A percentile compares a stretch with the other conserved stretches of the same genome.
Evolutionary conservation across 2,329 filamentous ascomycete genomes (phyloP).

Genomic region (Phyllosticta citrichinensis): DNA sequence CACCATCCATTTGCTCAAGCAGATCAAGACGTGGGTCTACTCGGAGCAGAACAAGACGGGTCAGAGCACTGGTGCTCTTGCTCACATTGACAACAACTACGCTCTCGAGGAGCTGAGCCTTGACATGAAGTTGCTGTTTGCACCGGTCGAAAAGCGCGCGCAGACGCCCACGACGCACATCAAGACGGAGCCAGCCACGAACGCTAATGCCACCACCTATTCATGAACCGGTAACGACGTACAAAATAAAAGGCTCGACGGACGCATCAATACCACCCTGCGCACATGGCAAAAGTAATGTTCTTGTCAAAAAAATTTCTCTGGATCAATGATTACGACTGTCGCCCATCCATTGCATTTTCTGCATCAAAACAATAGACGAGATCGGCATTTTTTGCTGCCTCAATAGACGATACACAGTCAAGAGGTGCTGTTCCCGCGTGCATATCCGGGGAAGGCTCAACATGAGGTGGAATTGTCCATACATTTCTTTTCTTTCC

Average conservation of each 20-base stretch:
- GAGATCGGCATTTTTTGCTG: slow-evolving; percentile 10
- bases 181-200: neutral
- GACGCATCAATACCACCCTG: neutral
- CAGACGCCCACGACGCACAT: slow-evolving; percentile 2
- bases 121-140: slow-evolving; percentile 63
- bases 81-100: slow-evolving; percentile 58
- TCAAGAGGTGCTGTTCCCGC: slow-evolving; percentile 14
- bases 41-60: slow-evolving; percentile 55
- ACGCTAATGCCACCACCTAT: neutral
- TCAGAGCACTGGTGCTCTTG: slow-evolving; percentile 58
- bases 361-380: slow-evolving; percentile 13
- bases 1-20: slow-evolving; percentile 51
- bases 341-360: slow-evolving; percentile 1
- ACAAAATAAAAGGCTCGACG: neutral
- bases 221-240: slow-evolving; percentile 5
- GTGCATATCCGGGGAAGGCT: slow-evolving; percentile 12
- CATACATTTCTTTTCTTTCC: slow-evolving; percentile 16
- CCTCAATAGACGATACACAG: slow-evolving; percentile 9
- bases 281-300: neutral
- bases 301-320: neutral
- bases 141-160: slow-evolving; percentile 38
- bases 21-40: slow-evolving; percentile 50
- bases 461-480: neutral
- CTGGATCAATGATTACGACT: neutral
- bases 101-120: slow-evolving; percentile 54